Evolutionary conservation across 83 land plant species (phyloP).

Genomic region (Diphasiastrum complanatum): DNA sequence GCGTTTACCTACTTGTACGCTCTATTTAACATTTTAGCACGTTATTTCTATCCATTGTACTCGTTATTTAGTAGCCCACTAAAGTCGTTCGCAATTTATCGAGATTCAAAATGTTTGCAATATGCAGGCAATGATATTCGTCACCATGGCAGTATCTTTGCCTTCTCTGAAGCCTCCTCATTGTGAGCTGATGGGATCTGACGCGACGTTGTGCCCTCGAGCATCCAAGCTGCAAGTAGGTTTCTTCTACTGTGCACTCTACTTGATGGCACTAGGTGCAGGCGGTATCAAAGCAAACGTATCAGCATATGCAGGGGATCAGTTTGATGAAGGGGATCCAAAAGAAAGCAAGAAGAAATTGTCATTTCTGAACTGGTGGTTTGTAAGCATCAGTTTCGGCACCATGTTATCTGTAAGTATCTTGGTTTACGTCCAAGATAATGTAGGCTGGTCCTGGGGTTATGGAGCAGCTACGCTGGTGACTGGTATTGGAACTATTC

Average conservation of each 20-base stretch:
- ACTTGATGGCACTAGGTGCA: constrained; percentile 9
- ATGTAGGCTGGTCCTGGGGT: constrained; percentile 14
- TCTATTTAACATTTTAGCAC: background rate
- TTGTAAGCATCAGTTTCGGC: too few relatives aligned
- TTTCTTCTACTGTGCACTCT: constrained; percentile 8
- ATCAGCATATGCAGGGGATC: constrained; percentile 9
- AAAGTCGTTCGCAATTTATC: too few relatives aligned
- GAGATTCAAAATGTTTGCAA: background rate
- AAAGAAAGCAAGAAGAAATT: constrained; percentile 10
- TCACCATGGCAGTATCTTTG: constrained; percentile 9
- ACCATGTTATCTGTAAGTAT: too few relatives aligned
- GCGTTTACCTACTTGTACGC: constrained; percentile 2
- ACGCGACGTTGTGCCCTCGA: background rate
- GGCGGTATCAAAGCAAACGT: constrained; percentile 12
- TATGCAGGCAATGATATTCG: constrained; percentile 11
- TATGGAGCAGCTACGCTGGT: constrained; percentile 7
- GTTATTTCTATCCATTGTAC: too few relatives aligned
- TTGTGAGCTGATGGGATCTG: background rate
- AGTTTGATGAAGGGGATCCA: constrained; percentile 14
- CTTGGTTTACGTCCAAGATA: constrained; percentile 12
- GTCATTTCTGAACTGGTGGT: too few relatives aligned
- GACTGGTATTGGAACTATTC: background rate
- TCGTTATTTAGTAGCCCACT: too few relatives aligned
- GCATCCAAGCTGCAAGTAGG: constrained; percentile 4
- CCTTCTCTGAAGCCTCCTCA: constrained; percentile 7